Conservation (phyloP, 169 alveolate genomes). For the Toxoplasma gondii region DNA sequence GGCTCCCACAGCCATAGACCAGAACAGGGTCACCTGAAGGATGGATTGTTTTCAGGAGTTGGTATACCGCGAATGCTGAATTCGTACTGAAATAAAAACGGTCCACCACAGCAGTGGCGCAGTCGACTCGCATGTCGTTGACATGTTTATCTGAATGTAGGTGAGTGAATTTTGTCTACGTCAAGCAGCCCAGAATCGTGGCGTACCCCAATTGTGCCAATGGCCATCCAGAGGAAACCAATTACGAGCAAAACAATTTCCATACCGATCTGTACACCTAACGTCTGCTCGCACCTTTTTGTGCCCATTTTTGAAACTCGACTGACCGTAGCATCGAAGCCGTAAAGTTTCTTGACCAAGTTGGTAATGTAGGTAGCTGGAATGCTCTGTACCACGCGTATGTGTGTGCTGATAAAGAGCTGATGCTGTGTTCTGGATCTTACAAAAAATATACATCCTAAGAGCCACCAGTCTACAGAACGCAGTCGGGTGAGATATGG, state of each 20-base stretch:
- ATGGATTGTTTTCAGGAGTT: background rate
- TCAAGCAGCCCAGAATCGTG: background rate
- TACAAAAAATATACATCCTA: slow-evolving; percentile 60
- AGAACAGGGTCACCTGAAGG: slow-evolving; percentile 61
- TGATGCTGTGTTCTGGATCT: background rate
- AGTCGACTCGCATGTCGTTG: slow-evolving; percentile 66
- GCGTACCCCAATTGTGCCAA: slow-evolving; percentile 66
- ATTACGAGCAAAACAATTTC: slow-evolving; percentile 56
- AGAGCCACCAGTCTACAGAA: slow-evolving; percentile 56
- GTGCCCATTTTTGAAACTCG: background rate
- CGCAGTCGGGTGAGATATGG: background rate
- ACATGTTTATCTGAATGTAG: slow-evolving; percentile 60
- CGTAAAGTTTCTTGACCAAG: slow-evolving; percentile 42
- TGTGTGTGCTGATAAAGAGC: background rate
- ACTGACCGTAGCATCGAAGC: slow-evolving; percentile 58
- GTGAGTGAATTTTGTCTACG: background rate
- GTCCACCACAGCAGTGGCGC: slow-evolving; percentile 70
- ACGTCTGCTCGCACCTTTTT: background rate
- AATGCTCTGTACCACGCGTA: slow-evolving; percentile 47
- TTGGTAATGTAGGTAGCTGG: slow-evolving; percentile 65
- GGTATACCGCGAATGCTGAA: background rate
- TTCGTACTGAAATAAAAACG: slow-evolving; percentile 62
- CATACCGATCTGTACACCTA: slow-evolving; percentile 31
- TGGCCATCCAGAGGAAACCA: slow-evolving; percentile 65
- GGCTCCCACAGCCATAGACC: slow-evolving; percentile 67